Evolutionary conservation across 106 monocot species (phyloP), one percentile per base, ranked within the genome.

Genomic region (Phalaenopsis aphrodite): DNA sequence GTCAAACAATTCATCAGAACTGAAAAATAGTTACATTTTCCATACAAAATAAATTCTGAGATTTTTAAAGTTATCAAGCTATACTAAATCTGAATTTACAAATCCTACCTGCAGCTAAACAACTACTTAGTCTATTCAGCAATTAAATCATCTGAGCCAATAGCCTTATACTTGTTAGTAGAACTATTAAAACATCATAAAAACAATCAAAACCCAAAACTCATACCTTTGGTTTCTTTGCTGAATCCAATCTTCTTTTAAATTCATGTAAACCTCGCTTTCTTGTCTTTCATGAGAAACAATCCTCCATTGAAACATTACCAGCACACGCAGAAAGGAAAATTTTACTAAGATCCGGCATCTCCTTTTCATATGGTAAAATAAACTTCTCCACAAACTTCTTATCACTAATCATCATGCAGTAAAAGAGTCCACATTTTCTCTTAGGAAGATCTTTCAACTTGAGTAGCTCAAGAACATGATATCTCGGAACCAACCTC

Each of bases 321-420:
- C 87, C 82, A 19, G 49, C 42, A 82, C 78, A 75, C 46, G 81
- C 78, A 79, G 82, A 78, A 72, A 65, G 19, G 84, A 82, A 87
- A 81, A 46, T 38, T 45, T 81, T 75, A 58, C 64, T 47, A 2
- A 87, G 73, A 5, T 71, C 81, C 3, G 86, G 88, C 42, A 82
- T 11, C 10, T 68, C 21, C 19, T 87, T 58, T 75, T 71, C 9
- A 69, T 79, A 58, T 9, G 55, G 79, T 42, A 47, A 48, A 18
- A 87, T 42, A 75, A 79, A 79, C 56, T 68, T 87, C 67, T 79
- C 37, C 5, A 77, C 5, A 16, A 88, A 86, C 11, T 24, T 56
- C 16, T 71, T 21, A 2, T 80, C 77, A 18, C 24, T 42, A 1
- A 79, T 15, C 0, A 4, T 42, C n/a, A 83, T 78, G 0, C 23